Conservation (phyloP, 2,329 filamentous ascomycete species). For the Ophiostoma quercus region DNA sequence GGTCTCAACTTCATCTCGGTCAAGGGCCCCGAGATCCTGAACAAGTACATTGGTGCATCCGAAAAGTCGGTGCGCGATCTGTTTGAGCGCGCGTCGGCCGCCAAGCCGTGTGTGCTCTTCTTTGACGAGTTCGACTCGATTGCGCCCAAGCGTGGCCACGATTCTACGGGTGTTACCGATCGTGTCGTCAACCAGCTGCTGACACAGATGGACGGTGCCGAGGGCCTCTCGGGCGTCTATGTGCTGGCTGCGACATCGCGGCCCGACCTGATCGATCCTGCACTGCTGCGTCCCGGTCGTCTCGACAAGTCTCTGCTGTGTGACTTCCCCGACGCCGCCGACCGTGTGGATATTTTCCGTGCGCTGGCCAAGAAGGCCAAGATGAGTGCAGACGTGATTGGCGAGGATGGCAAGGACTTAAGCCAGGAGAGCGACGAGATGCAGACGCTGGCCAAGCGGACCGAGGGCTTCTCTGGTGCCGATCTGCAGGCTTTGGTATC, state of each 20-base stretch:
- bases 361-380: slow-evolving; percentile 79
- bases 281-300: slow-evolving; percentile 81
- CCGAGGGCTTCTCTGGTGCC: slow-evolving; percentile 87
- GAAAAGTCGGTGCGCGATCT: slow-evolving; percentile 95
- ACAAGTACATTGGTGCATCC: slow-evolving; percentile 97
- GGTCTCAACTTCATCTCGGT: slow-evolving; percentile 98
- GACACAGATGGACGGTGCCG: slow-evolving; percentile 98
- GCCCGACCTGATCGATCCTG: slow-evolving; percentile 92
- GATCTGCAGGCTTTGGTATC: slow-evolving; percentile 93
- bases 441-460: slow-evolving; percentile 68
- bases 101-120: slow-evolving; percentile 89
- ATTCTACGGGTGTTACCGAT: slow-evolving; percentile 97
- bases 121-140: slow-evolving; percentile 99
- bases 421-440: slow-evolving; percentile 38
- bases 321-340: slow-evolving; percentile 73
- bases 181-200: slow-evolving; percentile 96
- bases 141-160: slow-evolving; percentile 92
- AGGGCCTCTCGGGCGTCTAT: slow-evolving; percentile 90
- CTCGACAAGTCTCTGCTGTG: slow-evolving; percentile 91
- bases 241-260: slow-evolving; percentile 90
- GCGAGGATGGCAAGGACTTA: slow-evolving; percentile 44
- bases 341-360: slow-evolving; percentile 80
- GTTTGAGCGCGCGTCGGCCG: slow-evolving; percentile 86
- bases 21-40: slow-evolving; percentile 95
- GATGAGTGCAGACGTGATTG: slow-evolving; percentile 58